These are phyloP conservation scores for Forsythia suspensa DNA, from an alignment of 257 asterid genomes.

Conservation along the genomic window DNA sequence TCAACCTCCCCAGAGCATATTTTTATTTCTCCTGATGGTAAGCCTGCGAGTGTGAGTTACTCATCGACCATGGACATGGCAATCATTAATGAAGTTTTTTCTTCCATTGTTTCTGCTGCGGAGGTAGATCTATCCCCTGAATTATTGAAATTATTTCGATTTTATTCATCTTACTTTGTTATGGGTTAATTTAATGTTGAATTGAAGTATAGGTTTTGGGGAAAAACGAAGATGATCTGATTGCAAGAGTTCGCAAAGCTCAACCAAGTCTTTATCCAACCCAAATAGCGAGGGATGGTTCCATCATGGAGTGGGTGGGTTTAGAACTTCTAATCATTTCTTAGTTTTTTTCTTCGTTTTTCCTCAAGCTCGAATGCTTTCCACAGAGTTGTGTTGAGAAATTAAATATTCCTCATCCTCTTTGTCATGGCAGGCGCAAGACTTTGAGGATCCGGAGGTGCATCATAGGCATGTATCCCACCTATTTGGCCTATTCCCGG, in stretches of 20 bases:
- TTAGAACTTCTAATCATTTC: conserved; percentile 2
- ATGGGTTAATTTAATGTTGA: conserved; percentile 1
- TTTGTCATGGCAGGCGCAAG: conserved; percentile 49
- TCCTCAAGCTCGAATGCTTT: not conserved
- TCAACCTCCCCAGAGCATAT: conserved; percentile 82
- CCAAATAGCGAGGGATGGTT: conserved; percentile 63
- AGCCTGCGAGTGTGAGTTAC: conserved; percentile 70
- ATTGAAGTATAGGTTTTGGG: conserved; percentile 55
- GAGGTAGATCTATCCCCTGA: conserved; percentile 41
- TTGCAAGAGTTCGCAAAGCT: conserved; percentile 60
- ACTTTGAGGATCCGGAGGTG: conserved; percentile 70
- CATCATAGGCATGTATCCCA: conserved; percentile 81
- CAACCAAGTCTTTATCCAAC: conserved; percentile 59
- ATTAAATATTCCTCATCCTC: not conserved
- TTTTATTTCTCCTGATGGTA: conserved; percentile 72
- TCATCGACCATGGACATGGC: conserved; percentile 83
- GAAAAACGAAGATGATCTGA: conserved; percentile 43
- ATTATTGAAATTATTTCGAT: not conserved
- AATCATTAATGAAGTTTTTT: conserved; percentile 64
- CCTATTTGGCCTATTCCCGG: conserved; percentile 75
- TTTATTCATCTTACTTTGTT: not conserved
- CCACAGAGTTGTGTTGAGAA: not conserved
- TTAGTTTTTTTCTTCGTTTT: not conserved
- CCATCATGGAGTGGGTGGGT: conserved; percentile 87
- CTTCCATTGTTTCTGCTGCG: conserved; percentile 60